Conservation (phyloP, 164 flowering plant species). For the Piper betle region DNA sequence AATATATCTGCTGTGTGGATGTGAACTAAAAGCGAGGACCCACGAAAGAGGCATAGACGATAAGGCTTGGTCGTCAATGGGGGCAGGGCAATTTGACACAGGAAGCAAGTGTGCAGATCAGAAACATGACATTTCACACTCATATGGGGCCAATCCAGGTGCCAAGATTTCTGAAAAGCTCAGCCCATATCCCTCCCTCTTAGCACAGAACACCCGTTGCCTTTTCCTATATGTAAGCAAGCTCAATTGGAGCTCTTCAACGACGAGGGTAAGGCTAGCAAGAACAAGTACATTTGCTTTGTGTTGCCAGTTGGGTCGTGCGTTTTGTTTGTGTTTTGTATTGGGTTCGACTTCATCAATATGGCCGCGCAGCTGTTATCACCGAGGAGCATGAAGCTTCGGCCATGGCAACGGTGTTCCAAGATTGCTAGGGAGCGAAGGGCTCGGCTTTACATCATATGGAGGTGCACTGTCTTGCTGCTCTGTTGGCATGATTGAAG, state of each 20-base stretch:
- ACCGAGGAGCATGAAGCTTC: conserved; percentile 12
- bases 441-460: conserved; percentile 39
- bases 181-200: not conserved
- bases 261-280: not conserved
- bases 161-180: not conserved
- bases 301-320: not conserved
- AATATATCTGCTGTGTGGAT: not conserved
- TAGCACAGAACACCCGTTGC: not conserved
- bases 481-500: conserved; percentile 32
- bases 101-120: conserved; percentile 1
- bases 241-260: not conserved
- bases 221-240: conserved; percentile 3
- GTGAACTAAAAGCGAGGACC: conserved; percentile 4
- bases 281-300: not conserved
- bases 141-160: conserved; percentile 5
- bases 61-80: conserved; percentile 3
- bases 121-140: not conserved
- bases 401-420: conserved; percentile 28
- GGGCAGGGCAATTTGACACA: conserved; percentile 2
- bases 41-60: conserved; percentile 5
- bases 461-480: conserved; percentile 47
- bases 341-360: not conserved
- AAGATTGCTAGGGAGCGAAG: conserved; percentile 25
- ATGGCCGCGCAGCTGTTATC: conserved; percentile 11
- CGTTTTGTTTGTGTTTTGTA: too few relatives aligned